phyloP scores from a whole-genome alignment of 306 rosid species.

The Begonia peltatifolia region DNA sequence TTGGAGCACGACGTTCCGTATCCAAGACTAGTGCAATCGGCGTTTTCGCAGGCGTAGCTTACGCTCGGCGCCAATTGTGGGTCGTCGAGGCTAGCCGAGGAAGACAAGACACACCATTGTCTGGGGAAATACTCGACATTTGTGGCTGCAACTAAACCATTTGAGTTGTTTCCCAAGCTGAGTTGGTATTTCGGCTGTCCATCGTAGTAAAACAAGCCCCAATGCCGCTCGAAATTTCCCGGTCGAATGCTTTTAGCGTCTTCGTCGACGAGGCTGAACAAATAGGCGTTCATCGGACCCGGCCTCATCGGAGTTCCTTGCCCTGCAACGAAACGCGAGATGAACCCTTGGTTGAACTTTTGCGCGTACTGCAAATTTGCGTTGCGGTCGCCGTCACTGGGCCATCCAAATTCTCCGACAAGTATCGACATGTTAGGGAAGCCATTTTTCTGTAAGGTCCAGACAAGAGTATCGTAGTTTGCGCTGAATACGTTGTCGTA shows the following conservation, averaged over 20 bases:
- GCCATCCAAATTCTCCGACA: slow-evolving; percentile 92
- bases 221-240: slow-evolving; percentile 83
- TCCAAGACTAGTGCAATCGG: slow-evolving; percentile 86
- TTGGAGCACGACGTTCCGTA: slow-evolving; percentile 60
- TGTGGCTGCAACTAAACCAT: slow-evolving; percentile 42
- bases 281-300: slow-evolving; percentile 60
- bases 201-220: slow-evolving; percentile 81
- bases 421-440: slow-evolving; percentile 64
- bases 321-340: slow-evolving; percentile 39
- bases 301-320: slow-evolving; percentile 84
- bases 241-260: slow-evolving; percentile 75
- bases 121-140: slow-evolving; percentile 33
- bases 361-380: slow-evolving; percentile 57
- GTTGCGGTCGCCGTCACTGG: slow-evolving; percentile 73
- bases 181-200: slow-evolving; percentile 71
- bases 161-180: slow-evolving; percentile 31
- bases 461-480: slow-evolving; percentile 68
- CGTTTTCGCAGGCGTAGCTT: slow-evolving; percentile 60
- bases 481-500: slow-evolving; percentile 77
- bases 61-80: slow-evolving; percentile 56
- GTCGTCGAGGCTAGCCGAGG: slow-evolving; percentile 52
- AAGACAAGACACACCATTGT: slow-evolving; percentile 64
- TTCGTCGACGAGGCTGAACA: slow-evolving; percentile 75
- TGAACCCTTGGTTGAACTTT: slow-evolving; percentile 75
- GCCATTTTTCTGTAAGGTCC: slow-evolving; percentile 72